Conservation (phyloP, 768 basidiomycete species). For the Boletus reticulatus region DNA sequence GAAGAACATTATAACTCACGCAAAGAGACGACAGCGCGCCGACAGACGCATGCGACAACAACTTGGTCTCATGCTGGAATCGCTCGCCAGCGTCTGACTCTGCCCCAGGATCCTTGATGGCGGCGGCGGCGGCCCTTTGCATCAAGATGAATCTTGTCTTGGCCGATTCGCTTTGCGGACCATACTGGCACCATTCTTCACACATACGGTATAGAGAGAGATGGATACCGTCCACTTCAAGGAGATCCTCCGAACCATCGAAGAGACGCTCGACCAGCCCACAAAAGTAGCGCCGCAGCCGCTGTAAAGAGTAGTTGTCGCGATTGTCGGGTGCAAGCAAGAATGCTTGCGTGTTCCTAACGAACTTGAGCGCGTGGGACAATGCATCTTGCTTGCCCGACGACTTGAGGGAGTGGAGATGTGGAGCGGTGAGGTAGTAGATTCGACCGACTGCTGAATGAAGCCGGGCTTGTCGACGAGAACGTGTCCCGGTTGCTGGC, state of each 20-base stretch:
- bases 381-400: constrained; percentile 70
- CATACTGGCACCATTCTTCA: constrained; percentile 92
- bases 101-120: constrained; percentile 51
- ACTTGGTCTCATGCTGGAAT: constrained; percentile 66
- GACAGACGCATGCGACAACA: constrained; percentile 79
- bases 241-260: constrained; percentile 65
- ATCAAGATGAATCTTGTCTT: constrained; percentile 70
- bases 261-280: constrained; percentile 85
- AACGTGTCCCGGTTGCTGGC: constrained; percentile 48
- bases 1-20: constrained; percentile 48
- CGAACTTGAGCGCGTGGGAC: constrained; percentile 80
- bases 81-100: constrained; percentile 53
- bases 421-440: constrained; percentile 80
- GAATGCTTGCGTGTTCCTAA: constrained; percentile 77
- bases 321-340: constrained; percentile 70
- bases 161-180: constrained; percentile 67
- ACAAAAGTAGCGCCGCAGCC: constrained; percentile 87
- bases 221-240: constrained; percentile 73
- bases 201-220: constrained; percentile 80
- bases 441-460: constrained; percentile 88
- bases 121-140: constrained; percentile 60
- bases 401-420: constrained; percentile 67
- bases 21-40: constrained; percentile 86
- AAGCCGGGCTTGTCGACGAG: constrained; percentile 71
- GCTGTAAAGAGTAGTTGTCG: constrained; percentile 74